Conservation (phyloP, 176 grass and related monocot genomes). For the Dactylis glomerata region DNA sequence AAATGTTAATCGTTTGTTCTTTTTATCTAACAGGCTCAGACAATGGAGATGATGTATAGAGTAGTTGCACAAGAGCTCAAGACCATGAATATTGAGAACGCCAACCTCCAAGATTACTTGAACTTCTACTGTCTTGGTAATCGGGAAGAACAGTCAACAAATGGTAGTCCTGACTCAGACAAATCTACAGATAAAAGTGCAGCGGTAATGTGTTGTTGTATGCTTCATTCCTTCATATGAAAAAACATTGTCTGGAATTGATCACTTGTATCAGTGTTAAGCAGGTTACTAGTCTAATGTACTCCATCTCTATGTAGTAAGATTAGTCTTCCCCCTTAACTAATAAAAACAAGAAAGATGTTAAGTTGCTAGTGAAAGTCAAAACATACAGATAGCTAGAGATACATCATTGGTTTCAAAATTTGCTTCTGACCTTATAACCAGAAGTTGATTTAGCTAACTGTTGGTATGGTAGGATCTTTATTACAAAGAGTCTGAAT, state of each 20-base stretch:
- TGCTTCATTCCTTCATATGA: constrained; percentile 13
- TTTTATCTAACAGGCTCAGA: constrained; percentile 61
- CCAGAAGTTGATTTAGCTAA: not conserved
- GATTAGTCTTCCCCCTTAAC: not conserved
- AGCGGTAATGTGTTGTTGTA: constrained; percentile 48
- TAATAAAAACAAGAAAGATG: not conserved
- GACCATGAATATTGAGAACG: constrained; percentile 58
- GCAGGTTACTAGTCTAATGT: not conserved
- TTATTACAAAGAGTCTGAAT: not conserved
- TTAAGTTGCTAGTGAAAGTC: not conserved
- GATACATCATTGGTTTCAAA: not conserved
- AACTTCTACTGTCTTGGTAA: constrained; percentile 98
- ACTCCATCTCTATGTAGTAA: not conserved
- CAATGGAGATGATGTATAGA: constrained; percentile 97
- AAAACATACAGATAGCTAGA: not conserved
- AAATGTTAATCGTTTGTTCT: constrained; percentile 25
- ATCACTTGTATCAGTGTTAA: not conserved
- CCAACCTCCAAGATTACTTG: constrained; percentile 76
- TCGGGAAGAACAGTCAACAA: constrained; percentile 53
- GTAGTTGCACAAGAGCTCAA: constrained; percentile 85
- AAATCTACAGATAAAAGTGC: constrained; percentile 64
- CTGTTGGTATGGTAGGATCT: not conserved
- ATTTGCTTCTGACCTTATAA: not conserved
- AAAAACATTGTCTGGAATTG: not conserved
- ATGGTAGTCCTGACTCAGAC: constrained; percentile 36